These are phyloP conservation scores for Castanospermum australe DNA, from an alignment of 306 rosid species.

Conservation along the genomic window DNA sequence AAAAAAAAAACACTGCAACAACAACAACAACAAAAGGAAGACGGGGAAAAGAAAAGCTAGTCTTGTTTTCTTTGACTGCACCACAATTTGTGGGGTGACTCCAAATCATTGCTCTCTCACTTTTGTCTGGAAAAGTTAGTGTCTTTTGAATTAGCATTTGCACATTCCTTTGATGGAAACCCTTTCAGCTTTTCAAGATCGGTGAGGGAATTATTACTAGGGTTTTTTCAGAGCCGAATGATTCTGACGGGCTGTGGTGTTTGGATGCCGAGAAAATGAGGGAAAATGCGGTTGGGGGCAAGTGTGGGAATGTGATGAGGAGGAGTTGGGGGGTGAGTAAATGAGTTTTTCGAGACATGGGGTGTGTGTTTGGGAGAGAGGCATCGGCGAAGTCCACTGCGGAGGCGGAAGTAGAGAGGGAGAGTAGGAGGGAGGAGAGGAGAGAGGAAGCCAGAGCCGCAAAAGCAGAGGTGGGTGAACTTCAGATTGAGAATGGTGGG, in stretches of 20 bases:
- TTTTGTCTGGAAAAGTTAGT: constrained; percentile 79
- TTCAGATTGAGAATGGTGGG: too few species aligned
- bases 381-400: constrained; percentile 33
- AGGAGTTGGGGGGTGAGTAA: constrained; percentile 27
- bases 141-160: constrained; percentile 48
- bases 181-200: constrained; percentile 32
- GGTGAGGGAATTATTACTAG: constrained; percentile 38
- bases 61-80: constrained; percentile 48
- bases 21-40: background rate
- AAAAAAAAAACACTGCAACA: background rate
- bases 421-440: constrained; percentile 36
- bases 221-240: constrained; percentile 38
- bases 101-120: constrained; percentile 73
- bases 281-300: constrained; percentile 39
- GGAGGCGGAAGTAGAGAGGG: constrained; percentile 28
- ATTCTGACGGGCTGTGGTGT: constrained; percentile 4
- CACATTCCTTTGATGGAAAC: constrained; percentile 25
- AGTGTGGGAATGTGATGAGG: constrained; percentile 32
- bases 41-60: constrained; percentile 11
- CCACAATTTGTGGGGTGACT: constrained; percentile 74
- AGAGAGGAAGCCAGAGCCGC: constrained; percentile 42
- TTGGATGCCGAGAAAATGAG: constrained; percentile 37
- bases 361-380: constrained; percentile 79
- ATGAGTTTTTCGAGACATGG: constrained; percentile 71
- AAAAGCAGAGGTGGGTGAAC: constrained; percentile 38